A percentile compares a stretch with the other conserved stretches of the same genome.
Conservation (phyloP, 1,284 basidiomycete genomes). For the Xerocomus cyaneibrunnescens region DNA sequence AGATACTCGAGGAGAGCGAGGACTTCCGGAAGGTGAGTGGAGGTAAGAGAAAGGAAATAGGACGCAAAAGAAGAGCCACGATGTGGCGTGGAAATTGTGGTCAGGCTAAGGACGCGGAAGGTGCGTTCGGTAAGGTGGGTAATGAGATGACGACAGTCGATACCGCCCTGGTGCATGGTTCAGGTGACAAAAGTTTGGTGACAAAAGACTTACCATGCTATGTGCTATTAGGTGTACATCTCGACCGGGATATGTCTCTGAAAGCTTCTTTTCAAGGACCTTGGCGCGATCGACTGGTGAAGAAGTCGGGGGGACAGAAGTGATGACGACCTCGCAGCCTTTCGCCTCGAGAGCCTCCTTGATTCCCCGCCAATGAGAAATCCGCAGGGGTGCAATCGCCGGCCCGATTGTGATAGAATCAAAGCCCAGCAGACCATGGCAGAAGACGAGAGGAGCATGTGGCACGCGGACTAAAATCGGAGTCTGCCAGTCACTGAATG, state of each 20-base stretch:
- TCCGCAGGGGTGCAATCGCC: constrained; percentile 75
- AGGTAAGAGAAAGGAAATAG: constrained; percentile 83
- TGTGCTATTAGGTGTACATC: constrained; percentile 89
- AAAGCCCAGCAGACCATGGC: constrained; percentile 90
- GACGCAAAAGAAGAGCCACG: constrained; percentile 93
- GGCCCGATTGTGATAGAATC: constrained; percentile 75
- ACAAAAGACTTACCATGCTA: constrained; percentile 68
- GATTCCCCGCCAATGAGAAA: constrained; percentile 94
- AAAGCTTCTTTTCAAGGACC: constrained; percentile 81
- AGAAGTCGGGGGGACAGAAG: constrained; percentile 88
- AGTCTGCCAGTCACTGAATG: constrained; percentile 5
- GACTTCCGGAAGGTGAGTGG: constrained; percentile 63
- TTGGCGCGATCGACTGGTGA: constrained; percentile 84
- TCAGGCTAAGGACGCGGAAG: constrained; percentile 76
- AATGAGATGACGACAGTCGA: constrained; percentile 89
- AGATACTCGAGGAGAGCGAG: constrained; percentile 73
- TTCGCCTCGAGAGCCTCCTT: constrained; percentile 86
- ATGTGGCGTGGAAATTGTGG: constrained; percentile 93
- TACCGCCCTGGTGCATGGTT: constrained; percentile 64
- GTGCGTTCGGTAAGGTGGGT: constrained; percentile 65
- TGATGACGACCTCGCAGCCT: constrained; percentile 89
- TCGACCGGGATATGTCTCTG: constrained; percentile 74
- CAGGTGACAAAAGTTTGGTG: constrained; percentile 6
- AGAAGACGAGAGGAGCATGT: constrained; percentile 85
- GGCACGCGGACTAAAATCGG: constrained; percentile 62